A percentile compares a stretch with the other conserved stretches of the same genome.
Evolutionary conservation across 1,284 basidiomycete species (phyloP).

Genomic region (Cryptococcus depauperatus): DNA sequence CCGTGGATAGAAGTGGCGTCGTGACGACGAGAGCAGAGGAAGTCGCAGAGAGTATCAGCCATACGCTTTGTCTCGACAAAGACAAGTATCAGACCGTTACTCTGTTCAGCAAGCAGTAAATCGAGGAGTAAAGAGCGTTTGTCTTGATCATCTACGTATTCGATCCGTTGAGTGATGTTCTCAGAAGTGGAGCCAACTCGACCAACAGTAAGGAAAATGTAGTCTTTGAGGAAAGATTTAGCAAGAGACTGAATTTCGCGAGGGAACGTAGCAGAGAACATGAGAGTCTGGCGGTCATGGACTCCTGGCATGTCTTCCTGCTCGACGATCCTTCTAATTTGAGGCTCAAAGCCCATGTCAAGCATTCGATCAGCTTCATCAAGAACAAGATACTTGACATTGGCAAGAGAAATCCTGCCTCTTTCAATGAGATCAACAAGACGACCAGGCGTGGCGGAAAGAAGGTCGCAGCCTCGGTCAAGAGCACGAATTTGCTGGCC

Average conservation of each 20-base stretch:
- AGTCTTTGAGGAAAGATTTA: slow-evolving; percentile 85
- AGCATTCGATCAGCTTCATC: slow-evolving; percentile 99
- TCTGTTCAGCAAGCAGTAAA: slow-evolving; percentile 71
- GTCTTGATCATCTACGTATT: slow-evolving; percentile 95
- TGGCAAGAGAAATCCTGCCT: slow-evolving; percentile 89
- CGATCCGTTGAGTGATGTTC: slow-evolving; percentile 98
- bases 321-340: slow-evolving; percentile 96
- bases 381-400: slow-evolving; percentile 95
- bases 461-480: slow-evolving; percentile 93
- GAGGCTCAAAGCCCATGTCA: slow-evolving; percentile 99
- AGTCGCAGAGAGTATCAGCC: slow-evolving; percentile 97
- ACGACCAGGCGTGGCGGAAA: slow-evolving; percentile 97
- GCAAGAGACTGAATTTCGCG: slow-evolving; percentile 98
- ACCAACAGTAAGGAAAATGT: slow-evolving; percentile 97
- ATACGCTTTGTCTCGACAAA: slow-evolving; percentile 99
- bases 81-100: slow-evolving; percentile 78
- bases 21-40: slow-evolving; percentile 75
- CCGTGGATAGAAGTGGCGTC: slow-evolving; percentile 96
- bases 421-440: slow-evolving; percentile 98
- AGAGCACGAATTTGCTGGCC: slow-evolving; percentile 87
- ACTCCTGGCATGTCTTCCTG: slow-evolving; percentile 97
- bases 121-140: slow-evolving; percentile 96
- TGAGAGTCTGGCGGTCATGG: slow-evolving; percentile 90
- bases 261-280: slow-evolving; percentile 99
- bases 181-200: slow-evolving; percentile 97